Evolutionary conservation across 208 protist species (phyloP), one percentile per base, ranked within the genome.

Genomic region (Crithidia sp.): DNA sequence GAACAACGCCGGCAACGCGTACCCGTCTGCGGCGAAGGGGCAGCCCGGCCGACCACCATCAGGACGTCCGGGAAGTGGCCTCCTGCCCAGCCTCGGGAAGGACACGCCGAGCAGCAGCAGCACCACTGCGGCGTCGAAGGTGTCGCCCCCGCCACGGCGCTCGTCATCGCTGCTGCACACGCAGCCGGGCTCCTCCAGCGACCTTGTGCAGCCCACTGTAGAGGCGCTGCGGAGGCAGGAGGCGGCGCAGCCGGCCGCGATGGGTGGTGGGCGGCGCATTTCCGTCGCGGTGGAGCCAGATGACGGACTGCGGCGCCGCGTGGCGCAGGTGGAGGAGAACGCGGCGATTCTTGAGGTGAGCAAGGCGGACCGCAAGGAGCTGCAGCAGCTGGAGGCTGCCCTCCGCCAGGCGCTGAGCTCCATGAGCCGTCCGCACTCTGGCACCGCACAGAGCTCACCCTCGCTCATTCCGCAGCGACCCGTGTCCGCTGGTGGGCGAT

Each of bases 351-450:
- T 96, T 14, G 88, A 96, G 65, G 55, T 85, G 9, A 87, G 90
- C 61, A 96, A 96, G 75, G 92, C 86, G 36, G 89, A 95, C 61
- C 85, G 88, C 52, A 55, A 44, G 45, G 89, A 96, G 82, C 63
- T 96, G 56, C 63, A 59, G 50, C 62, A 72, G 55, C 75, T 96
- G 10, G 84, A 91, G 70, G 81, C 85, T 7, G 53, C 83, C 28
- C 61, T 96, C 47, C 76, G 74, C 60, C 17, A 81, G 7, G 67
- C 67, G 5, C 77, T 65, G 36, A 67, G 47, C 63, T 67, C 44
- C 75, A 73, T 57, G 66, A 66, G 45, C 62, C 67, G 43, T 49
- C 14, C 47, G n/a, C 41, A 55, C 49, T 75, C 61, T 9, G 49
- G n/a, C 63, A 44, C 53, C 0, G 41, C 58, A 10, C 14, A 62